Percentiles rank a stretch among this genome's conserved stretches.
Conservation (phyloP, 2,329 filamentous ascomycete species). For the Aspergillus cejpii region DNA sequence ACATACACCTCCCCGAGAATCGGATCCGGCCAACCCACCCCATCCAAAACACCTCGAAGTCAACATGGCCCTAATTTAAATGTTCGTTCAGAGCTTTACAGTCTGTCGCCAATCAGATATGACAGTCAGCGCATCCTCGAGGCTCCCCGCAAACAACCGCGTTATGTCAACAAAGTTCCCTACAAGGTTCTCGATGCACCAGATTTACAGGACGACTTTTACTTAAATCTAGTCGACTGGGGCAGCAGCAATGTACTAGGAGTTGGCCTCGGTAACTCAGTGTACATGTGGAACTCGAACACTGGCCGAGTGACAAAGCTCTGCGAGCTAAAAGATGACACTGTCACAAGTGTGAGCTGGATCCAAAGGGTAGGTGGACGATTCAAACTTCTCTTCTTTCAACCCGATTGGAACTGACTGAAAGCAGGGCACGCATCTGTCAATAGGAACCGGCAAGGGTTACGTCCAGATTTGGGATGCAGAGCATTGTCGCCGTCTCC, state of each 20-base stretch:
- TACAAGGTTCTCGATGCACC: slow-evolving; percentile 97
- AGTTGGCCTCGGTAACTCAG: slow-evolving; percentile 83
- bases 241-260: slow-evolving; percentile 90
- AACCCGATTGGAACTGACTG: slow-evolving; percentile 7
- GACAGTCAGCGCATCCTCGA: slow-evolving; percentile 90
- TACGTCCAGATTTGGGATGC: slow-evolving; percentile 98
- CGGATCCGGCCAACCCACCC: slow-evolving; percentile 75
- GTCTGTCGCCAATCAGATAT: slow-evolving; percentile 84
- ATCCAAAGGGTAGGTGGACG: slow-evolving; percentile 65
- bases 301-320: slow-evolving; percentile 87
- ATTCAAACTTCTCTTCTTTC: slow-evolving; percentile 1
- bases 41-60: slow-evolving; percentile 80
- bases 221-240: slow-evolving; percentile 96
- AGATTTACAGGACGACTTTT: slow-evolving; percentile 94
- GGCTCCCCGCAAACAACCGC: slow-evolving; percentile 78
- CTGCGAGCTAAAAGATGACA: slow-evolving; percentile 86
- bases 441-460: slow-evolving; percentile 90
- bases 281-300: slow-evolving; percentile 97
- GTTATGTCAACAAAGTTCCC: slow-evolving; percentile 89
- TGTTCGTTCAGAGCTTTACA: slow-evolving; percentile 87
- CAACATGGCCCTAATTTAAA: slow-evolving; percentile 84
- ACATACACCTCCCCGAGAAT: slow-evolving; percentile 74
- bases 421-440: slow-evolving; percentile 72
- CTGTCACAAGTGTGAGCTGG: slow-evolving; percentile 95
- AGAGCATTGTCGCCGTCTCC: slow-evolving; percentile 70